These are phyloP conservation scores for Oryza nivara DNA, from an alignment of 176 grass and related monocot species.

Conservation along the genomic window DNA sequence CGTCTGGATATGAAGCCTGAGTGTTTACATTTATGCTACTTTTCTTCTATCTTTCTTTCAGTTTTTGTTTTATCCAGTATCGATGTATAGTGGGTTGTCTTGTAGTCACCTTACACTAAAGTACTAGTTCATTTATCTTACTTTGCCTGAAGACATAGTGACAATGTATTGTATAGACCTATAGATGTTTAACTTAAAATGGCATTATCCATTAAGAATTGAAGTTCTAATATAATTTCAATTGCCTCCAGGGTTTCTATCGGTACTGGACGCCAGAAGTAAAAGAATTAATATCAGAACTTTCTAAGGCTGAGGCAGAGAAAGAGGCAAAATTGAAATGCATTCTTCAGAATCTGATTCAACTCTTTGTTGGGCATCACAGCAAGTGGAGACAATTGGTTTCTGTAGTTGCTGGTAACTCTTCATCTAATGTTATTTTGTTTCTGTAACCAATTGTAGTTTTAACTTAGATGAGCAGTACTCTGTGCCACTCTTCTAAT, in stretches of 20 bases:
- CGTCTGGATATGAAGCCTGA: not conserved
- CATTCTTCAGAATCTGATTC: conserved; percentile 89
- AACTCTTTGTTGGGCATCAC: conserved; percentile 78
- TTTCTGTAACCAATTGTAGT: conserved; percentile 28
- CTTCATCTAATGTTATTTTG: conserved; percentile 15
- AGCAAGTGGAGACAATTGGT: conserved; percentile 83
- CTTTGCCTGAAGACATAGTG: conserved; percentile 23
- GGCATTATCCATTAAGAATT: not conserved
- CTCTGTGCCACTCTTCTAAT: not conserved
- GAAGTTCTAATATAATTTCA: conserved; percentile 32
- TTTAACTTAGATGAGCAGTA: conserved; percentile 18
- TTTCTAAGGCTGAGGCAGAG: conserved; percentile 80
- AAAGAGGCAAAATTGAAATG: conserved; percentile 89
- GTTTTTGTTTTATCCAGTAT: conserved; percentile 31
- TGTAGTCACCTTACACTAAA: conserved; percentile 3
- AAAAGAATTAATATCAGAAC: conserved; percentile 73
- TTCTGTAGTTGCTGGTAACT: conserved; percentile 80
- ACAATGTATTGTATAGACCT: not conserved
- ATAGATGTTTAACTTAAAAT: conserved; percentile 10
- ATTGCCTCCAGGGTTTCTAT: conserved; percentile 60
- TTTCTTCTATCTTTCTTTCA: conserved; percentile 23
- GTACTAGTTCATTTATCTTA: conserved; percentile 15
- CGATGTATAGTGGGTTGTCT: not conserved
- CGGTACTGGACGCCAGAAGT: conserved; percentile 95
- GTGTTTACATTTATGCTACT: not conserved